Evolutionary conservation across 108 stramenopile genomes (phyloP), one percentile per base, ranked within the genome.

Genomic region (Cyclotella cryptica): DNA sequence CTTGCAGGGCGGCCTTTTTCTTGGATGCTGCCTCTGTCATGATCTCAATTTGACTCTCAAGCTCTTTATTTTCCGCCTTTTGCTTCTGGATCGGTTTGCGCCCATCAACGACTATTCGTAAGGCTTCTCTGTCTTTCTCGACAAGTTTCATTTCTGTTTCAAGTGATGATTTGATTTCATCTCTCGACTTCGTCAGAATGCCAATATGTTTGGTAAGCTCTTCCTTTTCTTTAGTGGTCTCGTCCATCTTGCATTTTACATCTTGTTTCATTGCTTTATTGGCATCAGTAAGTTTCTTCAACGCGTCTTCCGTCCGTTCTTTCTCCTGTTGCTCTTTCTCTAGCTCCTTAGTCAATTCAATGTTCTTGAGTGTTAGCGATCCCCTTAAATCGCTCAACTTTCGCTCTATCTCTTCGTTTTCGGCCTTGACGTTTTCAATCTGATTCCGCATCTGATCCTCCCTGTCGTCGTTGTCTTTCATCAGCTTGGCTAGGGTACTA

Each of bases 21-120:
- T 80, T 74, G 8, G 54, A 46, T 35, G 72, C 66, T 7, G 46
- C 53, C 51, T 74, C 61, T 17, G 61, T 69, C 72, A 80, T 74
- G 3, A 26, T 12, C 30, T 74, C 72, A 53, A 80, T 74, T 42
- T 57, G 69, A 14, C 53, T 54, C 21, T 80, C 67, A 15, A 80
- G 49, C 44, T 43, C 72, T 45, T 65, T 73, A 62, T 80, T 80
- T 28, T 80, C 79, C 19, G 49, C 60, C 67, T 80, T 74, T 67
- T 53, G 53, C 43, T 69, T 63, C 64, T 80, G 72, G 4, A 80
- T 62, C 52, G 42, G 26, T 55, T 69, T 80, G 2, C 79, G 58
- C 43, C 63, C 62, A 26, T 52, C 66, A n/a, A 62, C 27, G 28
- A 74, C 61, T 28, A 74, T 74, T 42, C 61, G 51, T 17, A 80